Percentiles rank a stretch among this genome's conserved stretches.
phyloP scores from a whole-genome alignment of 2,329 filamentous ascomycete species.

The Ophiostoma montium region DNA sequence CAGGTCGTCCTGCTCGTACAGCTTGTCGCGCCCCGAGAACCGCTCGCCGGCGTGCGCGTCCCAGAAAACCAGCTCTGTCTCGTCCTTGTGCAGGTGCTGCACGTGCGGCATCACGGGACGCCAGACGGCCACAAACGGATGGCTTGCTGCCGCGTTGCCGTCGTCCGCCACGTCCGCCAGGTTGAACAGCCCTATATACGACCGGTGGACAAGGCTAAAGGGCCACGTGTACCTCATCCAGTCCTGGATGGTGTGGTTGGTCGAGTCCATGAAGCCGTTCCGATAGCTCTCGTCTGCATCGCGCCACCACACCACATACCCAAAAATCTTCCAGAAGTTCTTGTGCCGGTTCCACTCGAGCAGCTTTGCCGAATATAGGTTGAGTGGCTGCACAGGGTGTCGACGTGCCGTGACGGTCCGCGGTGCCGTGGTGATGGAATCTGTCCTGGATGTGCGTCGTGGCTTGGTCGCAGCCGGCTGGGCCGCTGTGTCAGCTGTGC shows the following conservation, averaged over 20 bases:
- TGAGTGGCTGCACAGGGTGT: background rate
- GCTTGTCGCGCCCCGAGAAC: constrained; percentile 10
- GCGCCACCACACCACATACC: background rate
- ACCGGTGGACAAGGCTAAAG: constrained; percentile 22
- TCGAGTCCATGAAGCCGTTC: background rate
- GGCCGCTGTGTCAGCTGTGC: no score
- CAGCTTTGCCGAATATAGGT: background rate
- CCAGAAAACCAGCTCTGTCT: constrained; percentile 41
- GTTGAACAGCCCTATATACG: constrained; percentile 35
- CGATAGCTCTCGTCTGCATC: background rate
- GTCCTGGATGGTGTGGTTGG: background rate
- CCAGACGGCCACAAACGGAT: constrained; percentile 38
- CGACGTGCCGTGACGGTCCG: no score
- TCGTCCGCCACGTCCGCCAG: constrained; percentile 28
- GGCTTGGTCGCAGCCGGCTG: background rate
- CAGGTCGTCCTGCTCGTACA: constrained; percentile 23
- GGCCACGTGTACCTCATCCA: background rate
- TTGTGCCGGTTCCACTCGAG: background rate
- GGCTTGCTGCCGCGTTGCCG: constrained; percentile 25
- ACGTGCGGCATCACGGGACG: constrained; percentile 28
- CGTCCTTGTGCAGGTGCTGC: constrained; percentile 18
- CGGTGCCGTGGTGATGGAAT: background rate
- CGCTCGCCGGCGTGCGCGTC: constrained; percentile 24
- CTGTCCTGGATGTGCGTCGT: background rate
- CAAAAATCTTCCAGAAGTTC: background rate